Evolutionary conservation across 495 filamentous ascomycete species (phyloP), one percentile per base, ranked within the genome.

Genomic region (Hypoxylon cercidicola): DNA sequence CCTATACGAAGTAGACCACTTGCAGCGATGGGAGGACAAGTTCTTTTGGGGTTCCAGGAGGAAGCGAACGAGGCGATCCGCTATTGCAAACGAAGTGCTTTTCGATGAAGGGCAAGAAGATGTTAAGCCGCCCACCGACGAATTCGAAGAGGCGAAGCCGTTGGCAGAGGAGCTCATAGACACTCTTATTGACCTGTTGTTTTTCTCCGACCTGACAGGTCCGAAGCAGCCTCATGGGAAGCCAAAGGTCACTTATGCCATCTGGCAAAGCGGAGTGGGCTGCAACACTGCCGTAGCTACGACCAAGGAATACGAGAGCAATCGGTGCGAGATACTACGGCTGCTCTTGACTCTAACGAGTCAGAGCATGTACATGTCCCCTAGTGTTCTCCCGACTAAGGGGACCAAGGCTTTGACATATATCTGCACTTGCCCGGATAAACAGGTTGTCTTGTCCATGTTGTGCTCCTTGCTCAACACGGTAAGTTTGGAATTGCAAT

Each of bases 241-340:
- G 71, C 82, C 82, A 64, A 97, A 96, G 74, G 89, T 97, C 37
- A 90, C 90, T 12, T 96, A 92, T 78, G 88, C 93, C 34, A 98
- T 99, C 68, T 99, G 95, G 95, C 93, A 97, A 75, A 97, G 90
- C 68, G 95, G 95, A 20, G 94, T 99, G 45, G 95, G 95, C 1
- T 98, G 94, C 77, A 96, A 96, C 73, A 91, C 90, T 6, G 83
- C 92, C 1, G 88, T 97, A 74, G 89, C 89, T 15, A 92, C 93
- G 16, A 96, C 85, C 37, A 97, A 91, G 75, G 91, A 97, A 60
- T 86, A 90, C 46, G 95, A 99, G 78, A 93, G 83, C 75, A 97
- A 97, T 74, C 87, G 95, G 25, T 91, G 89, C 66, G 95, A 99
- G 73, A 88, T 97, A 21, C 75, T 99, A 60, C 87, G 96, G 32